Conservation (phyloP, 2,329 filamentous ascomycete species). For the Ceratocystis huliohia region DNA sequence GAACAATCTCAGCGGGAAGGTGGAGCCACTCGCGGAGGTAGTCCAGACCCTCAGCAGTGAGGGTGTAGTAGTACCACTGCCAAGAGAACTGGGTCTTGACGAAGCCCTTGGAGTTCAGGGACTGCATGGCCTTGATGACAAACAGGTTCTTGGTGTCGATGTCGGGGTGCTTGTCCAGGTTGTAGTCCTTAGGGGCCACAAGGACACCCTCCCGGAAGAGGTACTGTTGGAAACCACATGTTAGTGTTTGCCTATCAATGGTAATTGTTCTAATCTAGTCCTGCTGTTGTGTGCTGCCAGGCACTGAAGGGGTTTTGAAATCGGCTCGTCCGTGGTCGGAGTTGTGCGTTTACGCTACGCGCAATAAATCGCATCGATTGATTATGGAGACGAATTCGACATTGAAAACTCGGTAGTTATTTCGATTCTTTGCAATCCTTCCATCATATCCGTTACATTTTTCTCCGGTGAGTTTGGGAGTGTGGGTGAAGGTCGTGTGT, state of each 20-base stretch:
- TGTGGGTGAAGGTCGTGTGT: no score
- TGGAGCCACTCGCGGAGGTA: constrained; percentile 99
- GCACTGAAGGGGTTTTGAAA: no score
- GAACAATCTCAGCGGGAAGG: constrained; percentile 97
- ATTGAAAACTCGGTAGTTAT: constrained; percentile 1
- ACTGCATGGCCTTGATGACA: constrained; percentile 98
- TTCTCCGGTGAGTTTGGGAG: no score
- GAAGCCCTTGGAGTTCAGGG: constrained; percentile 92
- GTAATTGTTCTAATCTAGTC: neutral
- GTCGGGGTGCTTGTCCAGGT: constrained; percentile 92
- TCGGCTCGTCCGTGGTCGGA: constrained; percentile 13
- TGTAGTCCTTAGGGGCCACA: constrained; percentile 99
- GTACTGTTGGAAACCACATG: constrained; percentile 46
- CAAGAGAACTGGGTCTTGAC: constrained; percentile 99
- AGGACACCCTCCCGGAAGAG: constrained; percentile 89
- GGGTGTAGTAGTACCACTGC: constrained; percentile 99
- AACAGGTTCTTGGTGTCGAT: constrained; percentile 99
- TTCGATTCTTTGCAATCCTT: neutral
- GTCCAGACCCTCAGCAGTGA: constrained; percentile 98
- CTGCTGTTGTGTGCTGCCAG: no score
- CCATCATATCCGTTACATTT: constrained; percentile 19
- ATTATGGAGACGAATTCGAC: neutral
- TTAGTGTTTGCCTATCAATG: constrained; percentile 13
- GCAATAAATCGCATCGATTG: neutral
- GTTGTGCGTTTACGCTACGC: neutral